Evolutionary conservation across 83 land plant species (phyloP).

Genomic region (Picea abies): DNA sequence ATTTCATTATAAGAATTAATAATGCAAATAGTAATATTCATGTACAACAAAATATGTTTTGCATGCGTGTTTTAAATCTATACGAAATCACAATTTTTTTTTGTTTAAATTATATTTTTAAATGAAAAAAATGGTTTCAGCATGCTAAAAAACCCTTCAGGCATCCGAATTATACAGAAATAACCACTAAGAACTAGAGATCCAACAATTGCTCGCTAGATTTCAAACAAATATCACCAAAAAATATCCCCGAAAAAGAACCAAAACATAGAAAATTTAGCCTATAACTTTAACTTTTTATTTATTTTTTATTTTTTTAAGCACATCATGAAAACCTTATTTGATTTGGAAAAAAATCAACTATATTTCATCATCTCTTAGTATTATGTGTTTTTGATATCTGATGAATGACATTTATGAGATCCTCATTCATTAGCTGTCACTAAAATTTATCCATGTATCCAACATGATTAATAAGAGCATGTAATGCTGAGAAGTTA

Average conservation of each 20-base stretch:
- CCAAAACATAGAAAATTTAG: too few relatives aligned
- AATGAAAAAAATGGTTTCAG: too few relatives aligned
- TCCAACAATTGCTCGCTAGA: too few relatives aligned
- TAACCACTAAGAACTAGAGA: too few relatives aligned
- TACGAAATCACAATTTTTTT: too few relatives aligned
- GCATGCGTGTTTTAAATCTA: neutral
- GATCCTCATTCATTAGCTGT: conserved; percentile 66
- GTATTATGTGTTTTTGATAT: conserved; percentile 56
- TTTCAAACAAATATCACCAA: too few relatives aligned
- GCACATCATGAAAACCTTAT: conserved; percentile 77
- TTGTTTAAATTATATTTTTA: too few relatives aligned
- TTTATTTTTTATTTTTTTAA: conserved; percentile 14
- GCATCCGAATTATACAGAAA: too few relatives aligned
- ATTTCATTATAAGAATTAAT: conserved; percentile 64
- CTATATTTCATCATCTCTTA: conserved; percentile 35
- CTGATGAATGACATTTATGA: conserved; percentile 53
- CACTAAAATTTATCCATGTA: conserved; percentile 96
- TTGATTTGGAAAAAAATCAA: conserved; percentile 55
- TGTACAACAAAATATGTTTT: conserved; percentile 38
- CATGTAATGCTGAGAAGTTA: conserved; percentile 88
- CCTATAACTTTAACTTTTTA: too few relatives aligned
- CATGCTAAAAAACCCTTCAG: too few relatives aligned
- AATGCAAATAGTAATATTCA: conserved; percentile 69
- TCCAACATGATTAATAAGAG: conserved; percentile 93
- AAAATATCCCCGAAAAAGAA: too few relatives aligned